These are phyloP conservation scores for Candida caryicola DNA, from an alignment of 805 yeast genomes.

Conservation along the genomic window DNA sequence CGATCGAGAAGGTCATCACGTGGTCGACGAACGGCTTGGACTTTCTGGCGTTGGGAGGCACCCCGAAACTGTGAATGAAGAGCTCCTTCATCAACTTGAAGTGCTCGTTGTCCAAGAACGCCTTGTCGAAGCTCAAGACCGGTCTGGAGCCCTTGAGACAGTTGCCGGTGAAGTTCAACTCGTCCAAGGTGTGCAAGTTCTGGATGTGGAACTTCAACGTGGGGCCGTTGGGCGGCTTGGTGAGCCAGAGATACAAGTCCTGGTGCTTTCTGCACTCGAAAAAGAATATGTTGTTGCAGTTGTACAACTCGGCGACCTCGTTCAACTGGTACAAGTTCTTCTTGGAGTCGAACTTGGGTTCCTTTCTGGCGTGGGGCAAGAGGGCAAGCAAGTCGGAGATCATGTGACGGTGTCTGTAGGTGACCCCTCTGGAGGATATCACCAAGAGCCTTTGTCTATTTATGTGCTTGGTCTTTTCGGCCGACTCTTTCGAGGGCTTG, in stretches of 20 bases:
- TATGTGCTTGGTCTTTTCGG: slow-evolving; percentile 53
- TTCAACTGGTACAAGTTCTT: slow-evolving; percentile 84
- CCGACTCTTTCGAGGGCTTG: slow-evolving; percentile 46
- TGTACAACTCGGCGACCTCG: slow-evolving; percentile 94
- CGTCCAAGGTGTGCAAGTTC: slow-evolving; percentile 94
- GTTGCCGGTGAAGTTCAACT: slow-evolving; percentile 93
- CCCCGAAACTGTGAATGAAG: slow-evolving; percentile 80
- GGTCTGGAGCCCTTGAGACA: slow-evolving; percentile 96
- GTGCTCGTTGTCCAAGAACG: slow-evolving; percentile 67
- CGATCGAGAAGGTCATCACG: slow-evolving; percentile 87
- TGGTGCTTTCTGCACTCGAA: slow-evolving; percentile 96
- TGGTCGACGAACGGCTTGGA: slow-evolving; percentile 94
- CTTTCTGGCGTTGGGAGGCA: slow-evolving; percentile 90
- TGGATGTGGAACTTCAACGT: slow-evolving; percentile 91
- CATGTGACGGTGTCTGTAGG: slow-evolving; percentile 92
- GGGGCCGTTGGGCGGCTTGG: slow-evolving; percentile 98
- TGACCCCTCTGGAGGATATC: slow-evolving; percentile 92
- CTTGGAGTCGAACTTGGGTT: slow-evolving; percentile 92
- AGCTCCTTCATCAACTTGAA: slow-evolving; percentile 76
- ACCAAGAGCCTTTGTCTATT: slow-evolving; percentile 87
- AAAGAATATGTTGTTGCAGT: slow-evolving; percentile 91
- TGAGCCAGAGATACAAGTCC: slow-evolving; percentile 90
- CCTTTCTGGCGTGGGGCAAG: slow-evolving; percentile 93
- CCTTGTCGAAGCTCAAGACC: slow-evolving; percentile 77
- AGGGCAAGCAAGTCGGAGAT: slow-evolving; percentile 74